phyloP scores from a whole-genome alignment of 2,329 filamentous ascomycete species.

The Alternaria ethzedia region DNA sequence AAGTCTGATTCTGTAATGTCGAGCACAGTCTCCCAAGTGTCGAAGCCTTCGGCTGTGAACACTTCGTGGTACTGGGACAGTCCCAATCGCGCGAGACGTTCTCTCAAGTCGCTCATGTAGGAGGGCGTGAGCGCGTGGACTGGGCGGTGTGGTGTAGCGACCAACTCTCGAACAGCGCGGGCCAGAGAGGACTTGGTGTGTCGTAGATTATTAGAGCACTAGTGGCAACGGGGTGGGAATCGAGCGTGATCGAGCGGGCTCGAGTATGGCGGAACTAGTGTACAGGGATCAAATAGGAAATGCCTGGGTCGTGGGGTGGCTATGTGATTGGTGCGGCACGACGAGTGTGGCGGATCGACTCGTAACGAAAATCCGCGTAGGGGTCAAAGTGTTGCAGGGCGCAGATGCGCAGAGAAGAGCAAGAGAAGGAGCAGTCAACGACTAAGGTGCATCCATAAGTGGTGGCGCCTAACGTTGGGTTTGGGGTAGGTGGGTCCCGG shows the following conservation, averaged over 20 bases:
- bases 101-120: constrained; percentile 69
- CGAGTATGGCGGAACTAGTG: constrained; percentile 26
- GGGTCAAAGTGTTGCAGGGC: constrained; percentile 50
- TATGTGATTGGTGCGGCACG: constrained; percentile 35
- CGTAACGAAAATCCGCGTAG: constrained; percentile 40
- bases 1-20: constrained; percentile 86
- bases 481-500: constrained; percentile 35
- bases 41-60: constrained; percentile 81
- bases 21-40: constrained; percentile 81
- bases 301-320: constrained; percentile 19
- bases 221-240: constrained; percentile 23
- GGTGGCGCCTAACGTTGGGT: constrained; percentile 25
- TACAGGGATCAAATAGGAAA: constrained; percentile 43
- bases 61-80: constrained; percentile 76
- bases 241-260: constrained; percentile 9
- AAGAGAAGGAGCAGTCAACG: constrained; percentile 29
- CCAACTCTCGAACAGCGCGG: constrained; percentile 3
- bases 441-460: constrained; percentile 40
- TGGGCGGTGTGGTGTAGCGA: constrained; percentile 13
- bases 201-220: constrained; percentile 34
- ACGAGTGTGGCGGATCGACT: constrained; percentile 31
- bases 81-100: constrained; percentile 75
- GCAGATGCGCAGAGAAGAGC: constrained; percentile 47
- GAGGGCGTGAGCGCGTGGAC: constrained; percentile 11
- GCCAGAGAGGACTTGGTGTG: constrained; percentile 56